phyloP scores from a whole-genome alignment of 2,329 filamentous ascomycete species.

The Raffaelea arxii region DNA sequence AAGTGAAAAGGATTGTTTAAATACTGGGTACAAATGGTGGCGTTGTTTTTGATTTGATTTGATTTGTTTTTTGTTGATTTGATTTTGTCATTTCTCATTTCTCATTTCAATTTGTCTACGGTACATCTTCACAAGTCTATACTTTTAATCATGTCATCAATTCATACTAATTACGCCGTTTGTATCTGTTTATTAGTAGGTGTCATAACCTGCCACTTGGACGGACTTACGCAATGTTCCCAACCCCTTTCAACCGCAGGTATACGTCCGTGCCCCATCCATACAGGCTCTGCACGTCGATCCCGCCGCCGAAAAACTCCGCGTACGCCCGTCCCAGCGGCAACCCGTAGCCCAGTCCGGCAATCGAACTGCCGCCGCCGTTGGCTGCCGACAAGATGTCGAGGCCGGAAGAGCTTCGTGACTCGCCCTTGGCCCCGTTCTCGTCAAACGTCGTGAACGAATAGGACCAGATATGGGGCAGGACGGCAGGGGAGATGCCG shows the following conservation, averaged over 20 bases:
- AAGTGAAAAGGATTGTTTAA: too few species aligned
- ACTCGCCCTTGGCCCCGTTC: constrained; percentile 40
- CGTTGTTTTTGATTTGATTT: background rate
- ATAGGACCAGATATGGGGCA: constrained; percentile 90
- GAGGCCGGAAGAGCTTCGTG: constrained; percentile 50
- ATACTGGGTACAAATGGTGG: too few species aligned
- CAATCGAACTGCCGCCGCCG: constrained; percentile 72
- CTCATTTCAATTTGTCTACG: too few species aligned
- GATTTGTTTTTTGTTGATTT: background rate
- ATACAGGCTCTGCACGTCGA: constrained; percentile 88
- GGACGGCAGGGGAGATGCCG: constrained; percentile 75
- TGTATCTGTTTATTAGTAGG: too few species aligned
- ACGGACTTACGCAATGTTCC: constrained; percentile 34
- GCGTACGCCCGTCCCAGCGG: constrained; percentile 88
- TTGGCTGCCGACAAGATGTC: constrained; percentile 65
- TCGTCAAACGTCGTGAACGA: constrained; percentile 92
- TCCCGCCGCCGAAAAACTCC: constrained; percentile 95
- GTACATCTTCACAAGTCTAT: too few species aligned
- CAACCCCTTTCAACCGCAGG: constrained; percentile 52
- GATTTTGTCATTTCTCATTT: background rate
- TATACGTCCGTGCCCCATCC: constrained; percentile 80
- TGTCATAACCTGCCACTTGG: too few species aligned
- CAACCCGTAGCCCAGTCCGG: constrained; percentile 85
- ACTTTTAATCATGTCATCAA: too few species aligned
- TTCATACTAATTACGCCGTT: too few species aligned